Evolutionary conservation across 768 basidiomycete genomes (phyloP).

Genomic region (Phaeotremella skinneri): DNA sequence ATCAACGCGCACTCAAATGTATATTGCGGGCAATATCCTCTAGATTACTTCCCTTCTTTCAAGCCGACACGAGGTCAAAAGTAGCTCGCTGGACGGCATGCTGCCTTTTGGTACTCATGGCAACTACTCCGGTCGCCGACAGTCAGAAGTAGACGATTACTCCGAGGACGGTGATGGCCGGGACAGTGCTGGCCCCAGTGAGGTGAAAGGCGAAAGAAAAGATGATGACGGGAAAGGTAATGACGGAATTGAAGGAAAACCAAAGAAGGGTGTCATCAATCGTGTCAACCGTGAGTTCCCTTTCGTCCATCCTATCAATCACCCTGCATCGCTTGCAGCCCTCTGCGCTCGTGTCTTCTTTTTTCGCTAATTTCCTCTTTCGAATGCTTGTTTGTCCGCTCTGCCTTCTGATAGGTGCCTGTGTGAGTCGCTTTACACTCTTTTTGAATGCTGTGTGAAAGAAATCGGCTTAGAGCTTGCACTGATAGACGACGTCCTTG

Average conservation of each 20-base stretch:
- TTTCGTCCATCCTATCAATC: background rate
- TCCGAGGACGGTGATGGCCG: background rate
- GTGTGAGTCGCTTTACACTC: conserved; percentile 24
- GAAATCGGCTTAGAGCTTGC: background rate
- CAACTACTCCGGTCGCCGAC: background rate
- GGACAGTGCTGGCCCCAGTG: background rate
- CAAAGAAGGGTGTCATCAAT: conserved; percentile 49
- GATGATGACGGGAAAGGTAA: conserved; percentile 15
- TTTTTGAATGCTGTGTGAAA: no score
- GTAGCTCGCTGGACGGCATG: background rate
- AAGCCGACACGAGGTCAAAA: background rate
- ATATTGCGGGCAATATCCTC: no score
- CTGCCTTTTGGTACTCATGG: background rate
- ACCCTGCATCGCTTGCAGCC: no score
- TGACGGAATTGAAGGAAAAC: conserved; percentile 16
- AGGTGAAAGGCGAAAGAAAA: conserved; percentile 15
- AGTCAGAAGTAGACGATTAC: conserved; percentile 2
- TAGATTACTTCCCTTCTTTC: background rate
- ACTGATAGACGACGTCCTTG: background rate
- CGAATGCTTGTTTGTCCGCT: no score
- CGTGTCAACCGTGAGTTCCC: conserved; percentile 48
- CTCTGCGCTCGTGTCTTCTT: no score
- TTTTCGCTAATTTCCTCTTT: no score
- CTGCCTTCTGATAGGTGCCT: conserved; percentile 37
- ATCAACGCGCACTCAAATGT: no score